A percentile compares a stretch with the other conserved stretches of the same genome.
Conservation (phyloP, 177 flowering plant genomes). For the Vitis hybrid region DNA sequence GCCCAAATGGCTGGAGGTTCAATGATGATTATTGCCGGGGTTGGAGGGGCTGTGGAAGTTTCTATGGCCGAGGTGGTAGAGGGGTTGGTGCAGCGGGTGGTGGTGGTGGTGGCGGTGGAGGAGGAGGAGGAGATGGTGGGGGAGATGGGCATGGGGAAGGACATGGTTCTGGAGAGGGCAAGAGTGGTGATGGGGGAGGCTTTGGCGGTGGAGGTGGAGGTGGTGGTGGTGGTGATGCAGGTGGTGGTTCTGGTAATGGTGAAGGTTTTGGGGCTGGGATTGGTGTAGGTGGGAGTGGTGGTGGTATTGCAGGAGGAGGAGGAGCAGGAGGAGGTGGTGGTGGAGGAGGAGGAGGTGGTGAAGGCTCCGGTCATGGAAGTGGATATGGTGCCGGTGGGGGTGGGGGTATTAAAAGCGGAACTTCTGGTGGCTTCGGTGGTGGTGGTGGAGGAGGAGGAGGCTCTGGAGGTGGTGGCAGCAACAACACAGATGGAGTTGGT, state of each 20-base stretch:
- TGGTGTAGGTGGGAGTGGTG: neutral
- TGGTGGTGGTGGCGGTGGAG: constrained; percentile 12
- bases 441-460: no score
- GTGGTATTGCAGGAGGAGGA: constrained; percentile 5
- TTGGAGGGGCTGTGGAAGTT: constrained; percentile 20
- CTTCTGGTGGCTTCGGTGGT: no score
- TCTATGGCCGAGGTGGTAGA: neutral
- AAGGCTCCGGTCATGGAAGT: constrained; percentile 19
- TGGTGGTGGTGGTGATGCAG: constrained; percentile 9
- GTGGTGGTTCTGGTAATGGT: constrained; percentile 10
- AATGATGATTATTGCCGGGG: constrained; percentile 8
- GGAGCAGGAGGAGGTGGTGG: constrained; percentile 19
- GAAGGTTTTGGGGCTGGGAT: constrained; percentile 13
- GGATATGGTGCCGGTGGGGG: constrained; percentile 25
- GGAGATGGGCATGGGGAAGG: constrained; percentile 23
- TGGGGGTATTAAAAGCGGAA: neutral
- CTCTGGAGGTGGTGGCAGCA: no score
- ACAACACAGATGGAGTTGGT: no score
- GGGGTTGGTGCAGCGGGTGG: constrained; percentile 12
- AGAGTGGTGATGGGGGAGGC: constrained; percentile 6
- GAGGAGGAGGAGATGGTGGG: constrained; percentile 16
- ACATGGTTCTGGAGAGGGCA: constrained; percentile 16
- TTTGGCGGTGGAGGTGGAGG: constrained; percentile 10
- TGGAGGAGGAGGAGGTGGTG: constrained; percentile 17
- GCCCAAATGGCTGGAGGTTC: constrained; percentile 10